Evolutionary conservation across 78 protist species (phyloP).

Genomic region (Dictyostelium capitatum): DNA sequence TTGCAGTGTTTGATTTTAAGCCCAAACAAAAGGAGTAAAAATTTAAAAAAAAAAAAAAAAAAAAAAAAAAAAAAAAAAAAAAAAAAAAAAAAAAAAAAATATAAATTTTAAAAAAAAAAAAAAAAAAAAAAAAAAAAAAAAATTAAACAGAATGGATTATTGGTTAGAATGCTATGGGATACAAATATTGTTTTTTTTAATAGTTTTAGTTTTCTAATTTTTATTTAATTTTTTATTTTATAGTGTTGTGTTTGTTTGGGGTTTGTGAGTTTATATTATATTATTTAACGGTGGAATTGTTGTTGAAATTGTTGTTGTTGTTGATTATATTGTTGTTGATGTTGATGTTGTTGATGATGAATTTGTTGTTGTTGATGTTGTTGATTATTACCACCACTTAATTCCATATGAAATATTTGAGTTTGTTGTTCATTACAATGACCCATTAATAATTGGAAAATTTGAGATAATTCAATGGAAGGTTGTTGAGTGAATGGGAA

Average conservation of each 20-base stretch:
- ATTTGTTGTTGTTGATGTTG: neutral
- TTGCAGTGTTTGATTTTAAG: neutral
- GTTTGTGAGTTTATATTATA: neutral
- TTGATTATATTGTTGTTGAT: neutral
- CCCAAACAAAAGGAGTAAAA: too few species aligned
- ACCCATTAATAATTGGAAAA: slow-evolving; percentile 9
- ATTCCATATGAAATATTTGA: slow-evolving; percentile 22
- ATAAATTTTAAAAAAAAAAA: too few species aligned
- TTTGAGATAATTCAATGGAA: neutral
- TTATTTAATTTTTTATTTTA: neutral
- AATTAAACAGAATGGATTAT: too few species aligned
- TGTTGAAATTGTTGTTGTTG: slow-evolving; percentile 2
- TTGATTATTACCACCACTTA: slow-evolving; percentile 10
- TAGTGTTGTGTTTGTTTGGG: neutral
- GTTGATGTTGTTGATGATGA: neutral
- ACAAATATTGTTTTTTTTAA: neutral
- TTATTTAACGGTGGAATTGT: neutral
- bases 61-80: too few species aligned
- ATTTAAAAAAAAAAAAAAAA: too few species aligned
- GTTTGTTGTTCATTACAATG: slow-evolving; percentile 63
- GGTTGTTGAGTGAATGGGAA: slow-evolving; percentile 58
- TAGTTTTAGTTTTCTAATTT: neutral
- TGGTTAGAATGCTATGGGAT: too few species aligned
- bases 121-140: too few species aligned
- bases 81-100: too few species aligned